A percentile compares a stretch with the other conserved stretches of the same genome.
Conservation (phyloP, 441 rosid species). For the Erodium texanum region DNA sequence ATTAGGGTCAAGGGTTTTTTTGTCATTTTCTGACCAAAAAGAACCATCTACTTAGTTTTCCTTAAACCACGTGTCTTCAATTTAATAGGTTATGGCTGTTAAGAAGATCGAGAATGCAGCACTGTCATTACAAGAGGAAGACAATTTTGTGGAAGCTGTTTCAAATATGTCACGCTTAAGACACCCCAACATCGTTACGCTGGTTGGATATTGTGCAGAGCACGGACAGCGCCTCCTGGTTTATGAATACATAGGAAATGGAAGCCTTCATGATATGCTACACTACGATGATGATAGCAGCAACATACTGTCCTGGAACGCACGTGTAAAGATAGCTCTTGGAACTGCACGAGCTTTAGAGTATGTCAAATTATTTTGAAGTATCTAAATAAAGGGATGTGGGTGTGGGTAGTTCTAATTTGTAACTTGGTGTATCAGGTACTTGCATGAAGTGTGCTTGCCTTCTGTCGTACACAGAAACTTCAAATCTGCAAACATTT, state of each 20-base stretch:
- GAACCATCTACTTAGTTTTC: no score
- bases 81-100: not conserved
- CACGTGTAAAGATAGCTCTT: conserved; percentile 73
- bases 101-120: not conserved
- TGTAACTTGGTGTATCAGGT: conserved; percentile 29
- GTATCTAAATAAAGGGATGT: not conserved
- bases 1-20: no score
- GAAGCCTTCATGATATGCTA: conserved; percentile 71
- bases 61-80: no score
- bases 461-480: conserved; percentile 82
- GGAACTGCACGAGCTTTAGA: conserved; percentile 91
- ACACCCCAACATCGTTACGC: conserved; percentile 73
- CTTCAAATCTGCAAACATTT: conserved; percentile 75
- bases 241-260: conserved; percentile 73
- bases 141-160: conserved; percentile 68
- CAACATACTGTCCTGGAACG: conserved; percentile 62
- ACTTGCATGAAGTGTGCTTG: conserved; percentile 86
- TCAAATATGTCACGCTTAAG: conserved; percentile 61
- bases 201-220: conserved; percentile 93
- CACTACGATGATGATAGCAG: conserved; percentile 68
- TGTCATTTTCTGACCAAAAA: no score
- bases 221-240: conserved; percentile 81
- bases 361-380: conserved; percentile 39
- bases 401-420: not conserved
- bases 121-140: conserved; percentile 37